A percentile compares a stretch with the other conserved stretches of the same genome.
Evolutionary conservation across 306 rosid genomes (phyloP).

Genomic region (Cicer cuneatum): DNA sequence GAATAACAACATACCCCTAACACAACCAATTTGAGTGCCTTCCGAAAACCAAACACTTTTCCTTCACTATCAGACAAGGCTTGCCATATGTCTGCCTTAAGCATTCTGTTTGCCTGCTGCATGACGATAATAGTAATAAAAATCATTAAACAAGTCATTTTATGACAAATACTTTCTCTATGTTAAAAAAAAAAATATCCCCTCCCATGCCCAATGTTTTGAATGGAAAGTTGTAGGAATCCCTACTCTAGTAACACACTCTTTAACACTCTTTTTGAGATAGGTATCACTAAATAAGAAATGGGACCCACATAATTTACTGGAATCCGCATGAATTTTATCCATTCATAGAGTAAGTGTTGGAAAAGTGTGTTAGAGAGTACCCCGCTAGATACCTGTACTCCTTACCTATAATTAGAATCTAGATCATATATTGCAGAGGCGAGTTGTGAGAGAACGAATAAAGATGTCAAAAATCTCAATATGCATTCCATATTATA

Average conservation of each 20-base stretch:
- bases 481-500: neutral
- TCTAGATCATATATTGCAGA: constrained; percentile 21
- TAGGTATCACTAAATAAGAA: neutral
- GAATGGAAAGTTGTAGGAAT: constrained; percentile 30
- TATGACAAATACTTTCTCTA: constrained; percentile 10
- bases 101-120: constrained; percentile 83
- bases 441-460: neutral
- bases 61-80: constrained; percentile 84
- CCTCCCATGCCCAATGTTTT: neutral
- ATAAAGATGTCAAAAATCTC: constrained; percentile 12
- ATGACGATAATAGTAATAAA: constrained; percentile 28
- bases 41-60: constrained; percentile 72
- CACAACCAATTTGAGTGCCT: constrained; percentile 81
- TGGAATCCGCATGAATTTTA: neutral
- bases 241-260: neutral
- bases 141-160: constrained; percentile 30
- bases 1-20: constrained; percentile 74
- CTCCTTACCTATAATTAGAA: constrained; percentile 7
- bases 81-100: constrained; percentile 90
- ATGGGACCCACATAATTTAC: neutral
- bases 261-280: neutral
- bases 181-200: constrained; percentile 25
- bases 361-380: neutral
- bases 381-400: neutral
- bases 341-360: neutral